Percentiles rank a stretch among this genome's conserved stretches.
phyloP scores from a whole-genome alignment of 805 yeast species.

The Cyberlindnera japonica region DNA sequence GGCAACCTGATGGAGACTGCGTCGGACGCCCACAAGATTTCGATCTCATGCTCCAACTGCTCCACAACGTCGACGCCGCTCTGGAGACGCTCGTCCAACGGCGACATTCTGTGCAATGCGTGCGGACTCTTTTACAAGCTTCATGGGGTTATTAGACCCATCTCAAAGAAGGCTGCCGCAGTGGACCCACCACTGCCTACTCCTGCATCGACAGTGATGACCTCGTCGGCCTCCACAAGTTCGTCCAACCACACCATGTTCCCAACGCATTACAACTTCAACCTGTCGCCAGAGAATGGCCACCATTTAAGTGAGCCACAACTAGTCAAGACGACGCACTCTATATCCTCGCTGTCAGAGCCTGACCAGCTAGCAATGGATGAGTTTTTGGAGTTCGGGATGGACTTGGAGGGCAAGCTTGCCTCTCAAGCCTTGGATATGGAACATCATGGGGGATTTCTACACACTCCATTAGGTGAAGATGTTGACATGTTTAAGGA shows the following conservation, averaged over 20 bases:
- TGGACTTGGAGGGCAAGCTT: constrained; percentile 11
- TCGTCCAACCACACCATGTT: constrained; percentile 6
- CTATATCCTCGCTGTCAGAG: constrained; percentile 15
- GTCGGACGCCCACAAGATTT: background rate
- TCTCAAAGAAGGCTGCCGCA: constrained; percentile 12
- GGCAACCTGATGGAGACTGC: constrained; percentile 12
- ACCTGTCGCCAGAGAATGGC: constrained; percentile 8
- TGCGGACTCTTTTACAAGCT: constrained; percentile 90
- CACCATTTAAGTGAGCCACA: constrained; percentile 5
- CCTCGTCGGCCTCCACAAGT: background rate
- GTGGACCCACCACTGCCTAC: constrained; percentile 4
- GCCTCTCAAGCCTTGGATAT: constrained; percentile 1
- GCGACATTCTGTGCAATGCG: constrained; percentile 90
- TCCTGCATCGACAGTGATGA: background rate
- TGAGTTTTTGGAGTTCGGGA: constrained; percentile 15
- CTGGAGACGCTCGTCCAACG: constrained; percentile 92
- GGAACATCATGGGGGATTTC: constrained; percentile 3
- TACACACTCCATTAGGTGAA: constrained; percentile 3
- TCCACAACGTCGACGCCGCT: constrained; percentile 86
- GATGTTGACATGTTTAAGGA: constrained; percentile 17
- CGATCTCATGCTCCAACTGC: constrained; percentile 69
- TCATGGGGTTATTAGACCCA: constrained; percentile 88
- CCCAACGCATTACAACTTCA: constrained; percentile 10
- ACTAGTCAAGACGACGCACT: constrained; percentile 11
- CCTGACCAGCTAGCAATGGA: constrained; percentile 19